Evolutionary conservation across 208 protist species (phyloP), one percentile per base, ranked within the genome.

Genomic region (Trypanosoma platydactyli): DNA sequence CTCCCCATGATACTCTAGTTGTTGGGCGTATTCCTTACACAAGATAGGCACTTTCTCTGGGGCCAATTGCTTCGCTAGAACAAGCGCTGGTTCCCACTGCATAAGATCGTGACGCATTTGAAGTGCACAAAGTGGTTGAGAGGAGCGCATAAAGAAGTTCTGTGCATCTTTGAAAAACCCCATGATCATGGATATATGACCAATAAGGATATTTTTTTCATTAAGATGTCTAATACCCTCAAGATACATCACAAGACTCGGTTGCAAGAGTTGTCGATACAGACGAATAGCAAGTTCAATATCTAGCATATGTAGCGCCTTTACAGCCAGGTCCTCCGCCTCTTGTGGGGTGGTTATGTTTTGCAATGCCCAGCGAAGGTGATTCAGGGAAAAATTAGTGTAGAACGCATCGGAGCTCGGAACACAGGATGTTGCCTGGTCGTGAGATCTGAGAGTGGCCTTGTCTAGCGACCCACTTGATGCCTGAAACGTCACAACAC

Each of bases 91-190:
- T 59, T 98, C 95, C 95, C 96, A 99, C 76, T 99, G 95, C 91
- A 98, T 96, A 58, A 99, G 82, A 73, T 99, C 95, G 16, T 95
- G 87, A 18, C 97, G 89, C 98, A 99, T 99, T 72, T 98, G 89
- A 25, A 99, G 82, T 15, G 98, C 98, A 35, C 88, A 83, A 27
- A 93, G 70, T 55, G 94, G 96, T 64, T 94, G 85, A 25, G 92
- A 92, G 30, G 93, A 98, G 53, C 77, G 80, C 16, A 98, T 64
- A 65, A 98, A 98, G 58, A 86, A 91, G 44, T 76, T 91, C 79
- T 98, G 92, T 27, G 97, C 96, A 53, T 94, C 82, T 65, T 96
- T 88, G 76, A 97, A 97, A 75, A 97, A 92, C 0, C 85, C 83
- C 77, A 97, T 88, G 41, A 98, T 88, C 76, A 99, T 83, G 18